Evolutionary conservation across 2,329 filamentous ascomycete genomes (phyloP).

Genomic region (Thermomyces lanuginosus): DNA sequence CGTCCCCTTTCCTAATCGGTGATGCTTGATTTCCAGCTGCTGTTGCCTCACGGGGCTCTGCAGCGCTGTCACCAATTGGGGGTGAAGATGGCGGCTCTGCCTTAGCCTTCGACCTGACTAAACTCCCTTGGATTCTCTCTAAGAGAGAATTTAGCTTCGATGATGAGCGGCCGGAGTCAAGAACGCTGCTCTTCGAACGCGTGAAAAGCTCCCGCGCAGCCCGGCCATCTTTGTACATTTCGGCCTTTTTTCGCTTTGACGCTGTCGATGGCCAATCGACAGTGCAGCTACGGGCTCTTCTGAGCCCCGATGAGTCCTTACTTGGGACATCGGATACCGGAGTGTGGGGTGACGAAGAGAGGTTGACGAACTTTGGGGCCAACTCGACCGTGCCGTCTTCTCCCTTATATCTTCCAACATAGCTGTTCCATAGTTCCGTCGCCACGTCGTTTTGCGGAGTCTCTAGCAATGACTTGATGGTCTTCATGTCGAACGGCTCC

Average conservation of each 20-base stretch:
- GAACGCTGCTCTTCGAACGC: slow-evolving; percentile 24
- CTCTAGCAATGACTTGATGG: slow-evolving; percentile 42
- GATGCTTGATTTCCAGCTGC: slow-evolving; percentile 11
- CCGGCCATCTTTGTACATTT: slow-evolving; percentile 28
- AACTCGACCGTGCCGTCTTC: slow-evolving; percentile 30
- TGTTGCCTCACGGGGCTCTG: too few species aligned
- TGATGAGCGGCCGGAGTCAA: slow-evolving; percentile 24
- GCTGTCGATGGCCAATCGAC: slow-evolving; percentile 48
- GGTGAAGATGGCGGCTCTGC: slow-evolving; percentile 30
- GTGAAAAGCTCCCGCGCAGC: slow-evolving; percentile 32
- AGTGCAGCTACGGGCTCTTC: slow-evolving; percentile 53
- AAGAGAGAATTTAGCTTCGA: slow-evolving; percentile 43
- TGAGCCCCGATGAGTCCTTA: slow-evolving; percentile 35
- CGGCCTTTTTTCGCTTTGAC: slow-evolving; percentile 46
- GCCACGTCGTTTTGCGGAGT: slow-evolving; percentile 58
- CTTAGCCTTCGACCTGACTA: slow-evolving; percentile 18
- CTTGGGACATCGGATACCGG: slow-evolving; percentile 30
- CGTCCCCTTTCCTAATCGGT: slow-evolving; percentile 2
- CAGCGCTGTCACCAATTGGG: too few species aligned
- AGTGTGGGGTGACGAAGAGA: slow-evolving; percentile 55
- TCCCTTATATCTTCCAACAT: slow-evolving; percentile 39
- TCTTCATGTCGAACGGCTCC: slow-evolving; percentile 40
- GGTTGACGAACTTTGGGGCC: slow-evolving; percentile 45
- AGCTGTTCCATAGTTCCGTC: slow-evolving; percentile 61
- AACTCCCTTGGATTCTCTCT: slow-evolving; percentile 45